Evolutionary conservation across 345 rosid species (phyloP).

Genomic region (Bruguiera parviflora): DNA sequence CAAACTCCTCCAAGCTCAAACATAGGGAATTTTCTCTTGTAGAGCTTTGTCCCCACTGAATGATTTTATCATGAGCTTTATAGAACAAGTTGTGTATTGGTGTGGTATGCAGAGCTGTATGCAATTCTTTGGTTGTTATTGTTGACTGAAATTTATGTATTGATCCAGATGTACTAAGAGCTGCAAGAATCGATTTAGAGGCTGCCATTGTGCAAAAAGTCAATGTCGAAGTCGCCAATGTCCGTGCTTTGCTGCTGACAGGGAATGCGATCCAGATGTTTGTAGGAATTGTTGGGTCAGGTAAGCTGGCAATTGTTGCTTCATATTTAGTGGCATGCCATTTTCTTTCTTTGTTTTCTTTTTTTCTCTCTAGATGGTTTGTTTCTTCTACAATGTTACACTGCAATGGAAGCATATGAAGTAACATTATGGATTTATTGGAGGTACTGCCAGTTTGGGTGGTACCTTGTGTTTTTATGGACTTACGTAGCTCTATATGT

Average conservation of each 20-base stretch:
- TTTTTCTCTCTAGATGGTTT: background rate
- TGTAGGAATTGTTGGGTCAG: conserved; percentile 99
- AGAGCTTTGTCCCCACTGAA: background rate
- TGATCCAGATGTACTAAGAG: conserved; percentile 80
- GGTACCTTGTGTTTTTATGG: no score
- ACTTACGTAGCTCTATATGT: background rate
- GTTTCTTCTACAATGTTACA: no score
- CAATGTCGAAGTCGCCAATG: conserved; percentile 99
- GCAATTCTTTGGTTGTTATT: background rate
- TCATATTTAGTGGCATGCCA: background rate
- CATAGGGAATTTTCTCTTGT: background rate
- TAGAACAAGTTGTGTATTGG: background rate
- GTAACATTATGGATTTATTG: no score
- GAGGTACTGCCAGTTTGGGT: no score
- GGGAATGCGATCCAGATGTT: conserved; percentile 99
- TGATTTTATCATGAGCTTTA: background rate
- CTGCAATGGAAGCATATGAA: no score
- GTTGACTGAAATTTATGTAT: conserved; percentile 15
- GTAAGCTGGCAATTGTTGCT: conserved; percentile 33
- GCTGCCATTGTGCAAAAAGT: conserved; percentile 99
- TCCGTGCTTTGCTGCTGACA: conserved; percentile 99
- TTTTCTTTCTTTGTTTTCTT: background rate
- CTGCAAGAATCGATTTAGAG: conserved; percentile 98
- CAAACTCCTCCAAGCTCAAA: background rate
- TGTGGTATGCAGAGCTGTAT: no score